Base-by-base conservation (phyloP, 768 basidiomycete genomes). In the Hebeloma cylindrosporum region DNA sequence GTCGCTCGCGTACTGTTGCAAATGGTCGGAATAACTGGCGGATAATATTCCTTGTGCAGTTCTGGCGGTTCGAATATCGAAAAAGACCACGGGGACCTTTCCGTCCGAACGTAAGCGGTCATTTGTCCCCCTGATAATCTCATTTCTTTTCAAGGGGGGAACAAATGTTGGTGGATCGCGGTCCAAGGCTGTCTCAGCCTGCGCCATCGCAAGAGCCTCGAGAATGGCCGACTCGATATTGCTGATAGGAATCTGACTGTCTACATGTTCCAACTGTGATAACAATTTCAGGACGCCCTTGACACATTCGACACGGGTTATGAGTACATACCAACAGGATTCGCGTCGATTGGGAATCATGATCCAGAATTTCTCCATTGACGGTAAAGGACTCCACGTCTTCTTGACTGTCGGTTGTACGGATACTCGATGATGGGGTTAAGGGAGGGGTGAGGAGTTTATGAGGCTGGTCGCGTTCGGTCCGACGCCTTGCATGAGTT, bases 391-490 rank as follows among this genome's bases (percentile, higher is more conserved):
- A 65, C 9, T 69, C 71, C n/a, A n/a, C n/a, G n/a, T n/a, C n/a
- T n/a, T n/a, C n/a, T 13, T 57, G 46, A 46, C 69, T 71, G 23
- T 60, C 60, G 2, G 62, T 59, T 2, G 73, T 72, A 40, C 62
- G 61, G 33, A 75, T 64, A 48, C 73, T 75, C 9, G 81, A 83
- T 1, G 85, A 80, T 0, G 85, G 85, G 1, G 85, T 86, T 32
- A 87, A 72, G 8, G 84, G 85, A 25, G 84, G 84, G 0, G 84
- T 86, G 40, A 85, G 69, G 31, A 82, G 68, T 17, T 64, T 52
- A 47, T 65, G 60, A 1, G 62, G 57, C 28, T 62, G 58, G 23
- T 73, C 67, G 38, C 61, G 65, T 47, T 69, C 67, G 18, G 61
- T 58, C 20, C 64, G 63, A 38, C 63, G 64, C 22, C 65, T 65